phyloP scores from a whole-genome alignment of 208 protist genomes.

The Angomonas ambiguus region DNA sequence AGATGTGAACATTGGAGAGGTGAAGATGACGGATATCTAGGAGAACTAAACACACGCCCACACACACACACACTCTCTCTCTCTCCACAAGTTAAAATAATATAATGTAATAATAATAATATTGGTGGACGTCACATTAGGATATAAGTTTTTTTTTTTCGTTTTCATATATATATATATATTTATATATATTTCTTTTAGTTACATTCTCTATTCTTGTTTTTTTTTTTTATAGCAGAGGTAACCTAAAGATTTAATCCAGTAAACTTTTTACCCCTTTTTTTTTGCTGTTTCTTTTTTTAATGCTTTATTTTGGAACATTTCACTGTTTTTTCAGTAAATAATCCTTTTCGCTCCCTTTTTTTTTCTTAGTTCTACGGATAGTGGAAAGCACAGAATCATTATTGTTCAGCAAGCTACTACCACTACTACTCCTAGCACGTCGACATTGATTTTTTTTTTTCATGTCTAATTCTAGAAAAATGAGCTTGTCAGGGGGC shows the following conservation, averaged over 20 bases:
- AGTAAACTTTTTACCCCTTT: not conserved
- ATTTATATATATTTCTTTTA: too few relatives aligned
- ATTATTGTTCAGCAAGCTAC: too few relatives aligned
- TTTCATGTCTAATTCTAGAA: too few relatives aligned
- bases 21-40: conserved; percentile 80
- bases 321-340: not conserved
- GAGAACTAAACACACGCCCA: not conserved
- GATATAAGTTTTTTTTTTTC: conserved; percentile 8
- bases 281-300: not conserved
- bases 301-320: too few relatives aligned
- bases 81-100: conserved; percentile 14
- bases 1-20: conserved; percentile 41
- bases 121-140: too few relatives aligned
- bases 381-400: not conserved
- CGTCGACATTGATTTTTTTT: too few relatives aligned
- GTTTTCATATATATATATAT: too few relatives aligned
- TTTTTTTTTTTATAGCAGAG: not conserved
- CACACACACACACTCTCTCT: too few relatives aligned
- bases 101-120: conserved; percentile 4
- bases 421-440: too few relatives aligned
- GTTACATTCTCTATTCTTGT: not conserved
- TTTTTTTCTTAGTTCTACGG: not conserved
- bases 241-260: too few relatives aligned
- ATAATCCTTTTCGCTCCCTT: not conserved
- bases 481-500: too few relatives aligned